Evolutionary conservation across 1,284 basidiomycete genomes (phyloP).

Genomic region (Trametes pubescens): DNA sequence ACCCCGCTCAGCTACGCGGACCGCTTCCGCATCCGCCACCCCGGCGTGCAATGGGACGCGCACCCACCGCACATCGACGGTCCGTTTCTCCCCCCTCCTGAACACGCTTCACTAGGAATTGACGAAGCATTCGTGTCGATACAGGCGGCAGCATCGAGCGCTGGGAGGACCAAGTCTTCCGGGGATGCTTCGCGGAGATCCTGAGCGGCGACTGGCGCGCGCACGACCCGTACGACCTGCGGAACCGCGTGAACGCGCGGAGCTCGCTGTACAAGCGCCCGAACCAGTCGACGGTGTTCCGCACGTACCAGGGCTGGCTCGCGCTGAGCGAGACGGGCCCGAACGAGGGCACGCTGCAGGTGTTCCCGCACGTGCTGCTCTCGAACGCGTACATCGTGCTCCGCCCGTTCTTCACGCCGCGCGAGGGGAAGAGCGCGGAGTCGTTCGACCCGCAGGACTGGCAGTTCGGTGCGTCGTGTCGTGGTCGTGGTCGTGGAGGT

Average conservation of each 20-base stretch:
- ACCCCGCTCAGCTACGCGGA: conserved; percentile 83
- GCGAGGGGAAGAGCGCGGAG: conserved; percentile 49
- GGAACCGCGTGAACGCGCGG: conserved; percentile 66
- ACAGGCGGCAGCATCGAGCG: conserved; percentile 81
- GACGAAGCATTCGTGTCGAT: neutral
- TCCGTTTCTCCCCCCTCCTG: conserved; percentile 36
- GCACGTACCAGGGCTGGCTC: conserved; percentile 85
- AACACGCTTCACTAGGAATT: neutral
- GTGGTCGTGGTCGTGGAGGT: neutral
- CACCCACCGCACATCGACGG: conserved; percentile 86
- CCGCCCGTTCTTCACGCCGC: conserved; percentile 81
- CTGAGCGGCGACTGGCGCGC: conserved; percentile 72
- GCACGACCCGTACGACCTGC: conserved; percentile 77
- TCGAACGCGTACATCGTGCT: conserved; percentile 85
- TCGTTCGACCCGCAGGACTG: conserved; percentile 70
- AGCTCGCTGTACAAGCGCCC: conserved; percentile 68
- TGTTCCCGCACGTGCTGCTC: conserved; percentile 79
- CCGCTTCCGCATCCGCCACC: conserved; percentile 82
- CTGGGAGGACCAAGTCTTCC: conserved; percentile 83
- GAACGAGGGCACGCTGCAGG: conserved; percentile 78
- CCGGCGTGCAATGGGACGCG: conserved; percentile 70
- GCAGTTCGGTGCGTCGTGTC: conserved; percentile 64
- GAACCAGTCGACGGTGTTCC: conserved; percentile 73
- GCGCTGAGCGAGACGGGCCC: conserved; percentile 78
- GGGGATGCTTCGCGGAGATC: conserved; percentile 72